Percentiles rank a stretch among this genome's conserved stretches.
These are phyloP conservation scores for Cylindrodendrum hubeiense DNA, from an alignment of 2,329 filamentous ascomycete species.

Conservation along the genomic window DNA sequence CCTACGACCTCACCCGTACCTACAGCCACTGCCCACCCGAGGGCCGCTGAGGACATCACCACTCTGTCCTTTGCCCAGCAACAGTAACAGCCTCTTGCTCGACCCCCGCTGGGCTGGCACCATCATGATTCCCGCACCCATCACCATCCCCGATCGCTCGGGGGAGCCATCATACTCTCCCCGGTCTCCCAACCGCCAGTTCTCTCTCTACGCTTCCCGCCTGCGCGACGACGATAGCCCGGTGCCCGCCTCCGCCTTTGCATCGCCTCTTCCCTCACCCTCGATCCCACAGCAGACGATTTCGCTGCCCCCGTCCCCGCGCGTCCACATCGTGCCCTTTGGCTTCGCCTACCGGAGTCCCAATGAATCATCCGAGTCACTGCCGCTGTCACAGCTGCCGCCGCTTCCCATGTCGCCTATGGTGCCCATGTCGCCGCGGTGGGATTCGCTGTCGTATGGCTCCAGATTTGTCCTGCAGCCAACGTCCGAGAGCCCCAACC, in stretches of 20 bases:
- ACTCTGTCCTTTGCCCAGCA: slow-evolving; percentile 38
- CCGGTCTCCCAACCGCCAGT: slow-evolving; percentile 38
- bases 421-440: slow-evolving; percentile 56
- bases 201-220: slow-evolving; percentile 36
- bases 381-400: slow-evolving; percentile 46
- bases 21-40: slow-evolving; percentile 29
- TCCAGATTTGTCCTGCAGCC: slow-evolving; percentile 44
- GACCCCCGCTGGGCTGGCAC: slow-evolving; percentile 21
- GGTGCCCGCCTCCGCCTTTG: slow-evolving; percentile 35
- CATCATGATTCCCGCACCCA: slow-evolving; percentile 38
- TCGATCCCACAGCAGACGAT: slow-evolving; percentile 31
- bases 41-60: slow-evolving; percentile 40
- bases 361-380: slow-evolving; percentile 35
- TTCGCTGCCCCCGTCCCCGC: slow-evolving; percentile 39
- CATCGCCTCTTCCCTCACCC: slow-evolving; percentile 41
- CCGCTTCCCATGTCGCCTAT: slow-evolving; percentile 48
- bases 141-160: slow-evolving; percentile 35
- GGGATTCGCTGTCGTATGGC: slow-evolving; percentile 56
- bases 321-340: slow-evolving; percentile 39
- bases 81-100: slow-evolving; percentile 34
- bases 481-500: slow-evolving; percentile 29
- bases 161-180: slow-evolving; percentile 17
- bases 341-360: slow-evolving; percentile 33
- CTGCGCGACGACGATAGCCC: slow-evolving; percentile 36
- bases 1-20: slow-evolving; percentile 21